These are phyloP conservation scores for Cyclotella baltica DNA, from an alignment of 108 stramenopile species.

Conservation along the genomic window DNA sequence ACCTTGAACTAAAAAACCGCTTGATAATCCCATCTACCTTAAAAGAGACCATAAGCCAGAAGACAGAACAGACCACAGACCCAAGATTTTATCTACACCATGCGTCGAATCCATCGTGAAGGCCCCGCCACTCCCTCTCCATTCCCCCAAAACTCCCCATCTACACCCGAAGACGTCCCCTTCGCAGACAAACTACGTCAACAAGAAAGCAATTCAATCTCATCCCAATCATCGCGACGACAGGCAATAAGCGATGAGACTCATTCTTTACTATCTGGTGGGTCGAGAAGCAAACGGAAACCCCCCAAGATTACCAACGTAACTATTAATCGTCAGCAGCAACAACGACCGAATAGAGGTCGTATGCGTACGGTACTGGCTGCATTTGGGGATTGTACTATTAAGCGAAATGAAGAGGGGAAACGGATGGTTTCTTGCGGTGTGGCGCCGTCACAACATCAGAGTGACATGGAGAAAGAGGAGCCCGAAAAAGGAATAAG, in stretches of 20 bases:
- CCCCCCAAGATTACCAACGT: neutral
- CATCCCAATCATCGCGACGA: neutral
- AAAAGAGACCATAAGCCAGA: neutral
- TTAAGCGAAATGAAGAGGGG: neutral
- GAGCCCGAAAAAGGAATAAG: no score
- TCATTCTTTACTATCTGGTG: neutral
- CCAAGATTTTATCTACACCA: no score
- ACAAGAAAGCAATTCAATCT: neutral
- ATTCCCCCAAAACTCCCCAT: neutral
- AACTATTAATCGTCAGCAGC: neutral
- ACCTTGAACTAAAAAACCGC: no score
- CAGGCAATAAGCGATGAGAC: neutral
- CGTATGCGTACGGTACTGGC: neutral
- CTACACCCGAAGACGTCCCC: neutral
- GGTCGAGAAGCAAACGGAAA: neutral
- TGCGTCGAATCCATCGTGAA: conserved; percentile 1
- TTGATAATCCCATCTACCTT: no score
- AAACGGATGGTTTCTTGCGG: neutral
- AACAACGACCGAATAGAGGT: neutral
- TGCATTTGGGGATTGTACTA: conserved; percentile 7
- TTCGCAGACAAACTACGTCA: neutral
- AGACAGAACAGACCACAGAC: no score
- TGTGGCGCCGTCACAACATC: neutral
- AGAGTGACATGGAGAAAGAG: neutral
- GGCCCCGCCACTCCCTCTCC: neutral